These are phyloP conservation scores for Trichocomaceae sp. DNA, from an alignment of 2,329 filamentous ascomycete genomes.

Conservation along the genomic window DNA sequence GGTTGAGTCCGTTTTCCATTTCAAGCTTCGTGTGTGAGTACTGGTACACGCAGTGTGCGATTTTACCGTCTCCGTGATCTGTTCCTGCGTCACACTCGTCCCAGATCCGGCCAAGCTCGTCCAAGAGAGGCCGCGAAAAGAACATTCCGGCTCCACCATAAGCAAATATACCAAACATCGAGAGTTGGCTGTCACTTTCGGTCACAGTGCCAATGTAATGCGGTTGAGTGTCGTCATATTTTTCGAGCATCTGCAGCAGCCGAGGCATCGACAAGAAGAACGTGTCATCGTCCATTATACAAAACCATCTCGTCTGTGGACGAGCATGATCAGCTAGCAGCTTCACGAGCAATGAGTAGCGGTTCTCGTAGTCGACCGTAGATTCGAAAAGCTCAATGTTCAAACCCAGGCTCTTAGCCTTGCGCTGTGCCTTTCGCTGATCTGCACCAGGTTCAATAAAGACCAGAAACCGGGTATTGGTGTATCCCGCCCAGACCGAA, in stretches of 20 bases:
- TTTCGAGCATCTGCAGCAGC: constrained; percentile 43
- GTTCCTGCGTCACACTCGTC: constrained; percentile 45
- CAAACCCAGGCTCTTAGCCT: constrained; percentile 33
- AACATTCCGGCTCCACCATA: constrained; percentile 58
- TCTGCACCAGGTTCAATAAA: constrained; percentile 42
- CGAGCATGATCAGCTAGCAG: constrained; percentile 43
- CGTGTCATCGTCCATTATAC: constrained; percentile 57
- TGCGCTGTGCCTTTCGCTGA: constrained; percentile 24
- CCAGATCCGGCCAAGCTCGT: constrained; percentile 43
- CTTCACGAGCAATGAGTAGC: constrained; percentile 52
- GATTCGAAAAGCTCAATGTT: constrained; percentile 36
- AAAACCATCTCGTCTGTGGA: constrained; percentile 48
- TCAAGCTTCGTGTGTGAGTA: constrained; percentile 51
- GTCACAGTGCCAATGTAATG: constrained; percentile 54
- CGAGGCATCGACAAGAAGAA: constrained; percentile 54
- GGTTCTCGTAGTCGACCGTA: constrained; percentile 38
- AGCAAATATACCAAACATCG: constrained; percentile 52
- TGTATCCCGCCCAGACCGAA: constrained; percentile 50
- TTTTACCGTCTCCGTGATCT: constrained; percentile 49
- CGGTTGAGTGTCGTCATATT: constrained; percentile 45
- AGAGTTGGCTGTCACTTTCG: constrained; percentile 49
- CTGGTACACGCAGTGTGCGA: constrained; percentile 52
- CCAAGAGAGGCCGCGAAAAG: constrained; percentile 48
- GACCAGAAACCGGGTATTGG: constrained; percentile 48
- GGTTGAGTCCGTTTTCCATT: constrained; percentile 49